Percentiles rank a stretch among this genome's conserved stretches.
phyloP scores from a whole-genome alignment of 75 land plant species.

The Picea sitchensis region DNA sequence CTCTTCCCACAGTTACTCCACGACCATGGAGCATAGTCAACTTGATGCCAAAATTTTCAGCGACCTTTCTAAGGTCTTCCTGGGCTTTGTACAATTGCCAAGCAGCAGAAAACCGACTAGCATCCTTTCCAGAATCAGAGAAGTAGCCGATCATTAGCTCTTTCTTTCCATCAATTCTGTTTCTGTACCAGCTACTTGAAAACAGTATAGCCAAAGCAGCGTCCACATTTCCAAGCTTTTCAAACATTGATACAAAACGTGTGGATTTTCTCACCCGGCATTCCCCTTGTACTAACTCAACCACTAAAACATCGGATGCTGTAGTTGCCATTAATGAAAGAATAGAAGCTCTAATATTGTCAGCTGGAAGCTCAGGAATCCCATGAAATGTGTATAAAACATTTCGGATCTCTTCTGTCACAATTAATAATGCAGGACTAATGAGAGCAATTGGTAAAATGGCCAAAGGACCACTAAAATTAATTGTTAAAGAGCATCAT shows the following conservation, averaged over 20 bases:
- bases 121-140: no score
- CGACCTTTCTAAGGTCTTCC: conserved; percentile 75
- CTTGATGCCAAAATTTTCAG: no score
- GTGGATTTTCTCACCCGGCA: conserved; percentile 58
- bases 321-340: conserved; percentile 84
- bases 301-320: conserved; percentile 82
- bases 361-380: conserved; percentile 69
- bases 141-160: conserved; percentile 90
- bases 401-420: no score
- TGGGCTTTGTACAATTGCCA: conserved; percentile 86
- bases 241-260: conserved; percentile 88
- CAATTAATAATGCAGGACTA: no score
- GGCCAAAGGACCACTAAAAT: no score
- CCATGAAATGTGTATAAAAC: conserved; percentile 50
- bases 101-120: conserved; percentile 49
- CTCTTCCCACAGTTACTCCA: no score
- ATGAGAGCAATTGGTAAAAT: no score
- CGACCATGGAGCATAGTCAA: no score
- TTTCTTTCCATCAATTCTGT: conserved; percentile 83
- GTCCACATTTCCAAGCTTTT: conserved; percentile 84
- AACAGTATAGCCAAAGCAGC: conserved; percentile 75
- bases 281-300: conserved; percentile 85
- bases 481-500: no score
- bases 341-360: conserved; percentile 84
- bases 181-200: conserved; percentile 78